Evolutionary conservation across 2,329 filamentous ascomycete genomes (phyloP).

Genomic region (Aspergillus fijiensis): DNA sequence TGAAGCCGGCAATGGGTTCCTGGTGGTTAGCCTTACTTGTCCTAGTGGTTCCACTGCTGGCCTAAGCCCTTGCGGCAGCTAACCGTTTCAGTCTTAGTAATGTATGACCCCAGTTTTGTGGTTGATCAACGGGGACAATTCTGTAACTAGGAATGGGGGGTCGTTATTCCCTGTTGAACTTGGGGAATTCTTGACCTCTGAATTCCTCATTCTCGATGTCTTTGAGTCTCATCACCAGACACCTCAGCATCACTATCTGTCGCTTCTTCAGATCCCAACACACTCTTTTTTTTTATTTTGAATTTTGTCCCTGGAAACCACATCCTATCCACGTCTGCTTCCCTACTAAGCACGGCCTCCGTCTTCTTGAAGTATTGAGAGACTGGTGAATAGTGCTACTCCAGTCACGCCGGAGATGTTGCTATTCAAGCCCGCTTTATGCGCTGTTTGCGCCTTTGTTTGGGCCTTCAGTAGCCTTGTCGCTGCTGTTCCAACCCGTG

Average conservation of each 20-base stretch:
- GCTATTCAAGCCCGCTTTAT: conserved; percentile 38
- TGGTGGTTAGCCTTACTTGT: not conserved
- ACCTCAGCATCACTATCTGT: not conserved
- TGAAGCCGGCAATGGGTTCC: not conserved
- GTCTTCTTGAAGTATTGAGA: not conserved
- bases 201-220: not conserved
- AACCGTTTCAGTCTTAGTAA: not conserved
- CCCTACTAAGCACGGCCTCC: not conserved
- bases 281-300: not conserved
- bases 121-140: not conserved
- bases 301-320: not conserved
- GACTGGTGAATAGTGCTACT: not conserved
- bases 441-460: conserved; percentile 43
- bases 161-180: not conserved
- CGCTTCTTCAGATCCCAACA: not conserved
- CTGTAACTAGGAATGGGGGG: not conserved
- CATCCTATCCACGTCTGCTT: not conserved
- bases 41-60: not conserved
- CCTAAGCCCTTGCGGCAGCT: not conserved
- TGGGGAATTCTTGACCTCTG: not conserved
- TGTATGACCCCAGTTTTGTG: not conserved
- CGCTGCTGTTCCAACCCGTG: conserved; percentile 47
- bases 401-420: conserved; percentile 40
- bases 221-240: not conserved
- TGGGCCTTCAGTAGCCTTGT: conserved; percentile 47